Evolutionary conservation across 192 early-diverging fungal species (phyloP), one percentile per base, ranked within the genome.

Genomic region (Chytriomyces sp.): DNA sequence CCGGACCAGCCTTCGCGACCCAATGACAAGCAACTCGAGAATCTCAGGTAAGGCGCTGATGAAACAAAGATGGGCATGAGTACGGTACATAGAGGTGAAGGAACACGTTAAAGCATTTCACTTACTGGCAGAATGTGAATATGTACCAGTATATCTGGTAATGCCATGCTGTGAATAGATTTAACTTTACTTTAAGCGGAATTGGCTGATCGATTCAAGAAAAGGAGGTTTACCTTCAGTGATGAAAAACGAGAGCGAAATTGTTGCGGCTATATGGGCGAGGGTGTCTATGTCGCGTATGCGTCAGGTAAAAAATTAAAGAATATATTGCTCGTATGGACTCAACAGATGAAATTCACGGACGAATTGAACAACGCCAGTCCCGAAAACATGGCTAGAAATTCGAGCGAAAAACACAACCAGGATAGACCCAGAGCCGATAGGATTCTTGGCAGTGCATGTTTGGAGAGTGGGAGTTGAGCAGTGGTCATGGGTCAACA

Each of bases 61-160:
- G n/a, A n/a, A n/a, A n/a, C n/a, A n/a, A n/a, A n/a, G n/a, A n/a
- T n/a, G n/a, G n/a, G n/a, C n/a, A n/a, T n/a, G n/a, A n/a, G n/a
- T n/a, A n/a, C n/a, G n/a, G n/a, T n/a, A n/a, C n/a, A n/a, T n/a
- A n/a, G n/a, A n/a, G n/a, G n/a, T n/a, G n/a, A n/a, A n/a, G n/a
- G n/a, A n/a, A n/a, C n/a, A n/a, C n/a, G n/a, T n/a, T 10, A 18
- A 53, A 53, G 50, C 50, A 53, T 18, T 53, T 8, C 50, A 53
- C 50, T 47, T 45, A 84, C 82, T 79, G 80, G 82, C 81, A 85
- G 69, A 83, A 84, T 23, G 35, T 44, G 59, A 83, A 79, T 67
- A 85, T 85, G 53, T 76, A 85, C 84, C 84, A 85, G 61, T 83
- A 85, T 1, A 72, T 48, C 16, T 61, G 59, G 13, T 75, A 79